A percentile compares a stretch with the other conserved stretches of the same genome.
Conservation (phyloP, 1,284 basidiomycete species). For the Xerocomus minutiporus region DNA sequence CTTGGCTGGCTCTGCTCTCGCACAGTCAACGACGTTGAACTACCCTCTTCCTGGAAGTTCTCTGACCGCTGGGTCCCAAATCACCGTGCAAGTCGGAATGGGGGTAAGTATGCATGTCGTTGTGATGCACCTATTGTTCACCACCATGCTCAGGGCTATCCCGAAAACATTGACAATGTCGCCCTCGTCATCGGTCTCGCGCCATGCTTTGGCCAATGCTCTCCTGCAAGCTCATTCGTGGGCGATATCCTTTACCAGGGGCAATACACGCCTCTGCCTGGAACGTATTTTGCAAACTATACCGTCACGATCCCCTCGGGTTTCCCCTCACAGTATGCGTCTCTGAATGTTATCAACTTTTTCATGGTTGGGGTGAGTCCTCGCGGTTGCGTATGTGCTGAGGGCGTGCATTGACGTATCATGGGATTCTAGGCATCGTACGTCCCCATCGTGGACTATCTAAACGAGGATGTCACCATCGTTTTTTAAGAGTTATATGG, state of each 20-base stretch:
- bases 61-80: conserved; percentile 9
- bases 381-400: neutral
- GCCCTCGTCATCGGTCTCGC: conserved; percentile 26
- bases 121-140: neutral
- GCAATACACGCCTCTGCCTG: conserved; percentile 5
- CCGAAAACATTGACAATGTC: conserved; percentile 24
- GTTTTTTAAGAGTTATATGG: neutral
- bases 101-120: conserved; percentile 10
- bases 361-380: conserved; percentile 29
- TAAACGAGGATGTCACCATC: conserved; percentile 22
- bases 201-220: conserved; percentile 16
- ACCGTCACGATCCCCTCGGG: conserved; percentile 18
- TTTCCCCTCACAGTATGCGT: conserved; percentile 11
- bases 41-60: conserved; percentile 9
- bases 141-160: conserved; percentile 10
- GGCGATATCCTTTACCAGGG: conserved; percentile 26
- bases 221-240: conserved; percentile 14
- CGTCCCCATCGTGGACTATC: conserved; percentile 19
- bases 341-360: conserved; percentile 24
- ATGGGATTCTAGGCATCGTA: conserved; percentile 12
- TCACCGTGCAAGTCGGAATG: conserved; percentile 23
- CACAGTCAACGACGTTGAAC: conserved; percentile 18
- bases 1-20: conserved; percentile 13
- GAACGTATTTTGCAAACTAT: conserved; percentile 15
- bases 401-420: conserved; percentile 1